Percentiles rank a stretch among this genome's conserved stretches.
phyloP scores from a whole-genome alignment of 169 alveolate species.

The Plasmodium vivax region DNA sequence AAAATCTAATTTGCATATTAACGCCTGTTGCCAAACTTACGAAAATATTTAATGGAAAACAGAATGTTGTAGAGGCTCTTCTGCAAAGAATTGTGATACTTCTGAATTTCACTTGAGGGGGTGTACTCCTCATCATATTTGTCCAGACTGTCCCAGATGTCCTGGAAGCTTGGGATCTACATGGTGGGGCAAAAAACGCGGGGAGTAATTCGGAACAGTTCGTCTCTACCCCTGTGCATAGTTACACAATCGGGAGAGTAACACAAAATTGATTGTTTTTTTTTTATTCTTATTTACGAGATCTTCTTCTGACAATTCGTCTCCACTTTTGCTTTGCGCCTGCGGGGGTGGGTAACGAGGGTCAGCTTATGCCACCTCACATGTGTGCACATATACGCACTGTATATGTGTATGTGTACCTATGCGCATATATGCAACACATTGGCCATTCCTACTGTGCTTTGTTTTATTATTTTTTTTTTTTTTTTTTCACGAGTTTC shows the following conservation, averaged over 20 bases:
- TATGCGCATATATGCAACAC: background rate
- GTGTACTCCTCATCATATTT: slow-evolving; percentile 45
- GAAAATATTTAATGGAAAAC: slow-evolving; percentile 66
- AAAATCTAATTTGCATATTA: background rate
- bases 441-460: background rate
- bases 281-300: background rate
- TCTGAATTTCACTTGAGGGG: slow-evolving; percentile 50
- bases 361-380: background rate
- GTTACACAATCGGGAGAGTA: background rate
- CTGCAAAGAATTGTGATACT: slow-evolving; percentile 24
- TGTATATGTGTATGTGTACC: background rate
- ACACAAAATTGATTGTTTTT: background rate
- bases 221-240: background rate
- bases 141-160: slow-evolving; percentile 47
- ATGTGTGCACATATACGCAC: background rate
- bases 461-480: background rate
- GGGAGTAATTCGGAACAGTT: background rate
- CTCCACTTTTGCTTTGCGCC: background rate
- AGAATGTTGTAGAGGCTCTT: slow-evolving; percentile 51
- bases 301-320: background rate
- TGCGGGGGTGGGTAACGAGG: background rate
- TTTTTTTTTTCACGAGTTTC: background rate
- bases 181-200: background rate
- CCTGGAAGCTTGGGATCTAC: slow-evolving; percentile 45
- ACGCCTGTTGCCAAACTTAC: slow-evolving; percentile 4